phyloP scores from a whole-genome alignment of 2,329 filamentous ascomycete species.

The Corinectria fuckeliana region DNA sequence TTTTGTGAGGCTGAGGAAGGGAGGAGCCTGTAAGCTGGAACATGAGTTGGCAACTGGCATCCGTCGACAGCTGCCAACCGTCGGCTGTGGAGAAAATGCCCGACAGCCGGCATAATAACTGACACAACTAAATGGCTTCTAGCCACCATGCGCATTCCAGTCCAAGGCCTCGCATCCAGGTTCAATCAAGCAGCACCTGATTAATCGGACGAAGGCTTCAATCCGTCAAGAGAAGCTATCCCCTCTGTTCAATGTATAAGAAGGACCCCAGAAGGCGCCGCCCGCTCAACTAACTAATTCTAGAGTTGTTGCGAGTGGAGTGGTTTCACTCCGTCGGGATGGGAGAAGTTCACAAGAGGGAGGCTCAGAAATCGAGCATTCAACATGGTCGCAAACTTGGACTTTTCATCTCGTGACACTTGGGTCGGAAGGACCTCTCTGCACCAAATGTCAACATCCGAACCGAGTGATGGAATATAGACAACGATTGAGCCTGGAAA shows the following conservation, averaged over 20 bases:
- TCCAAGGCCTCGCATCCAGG: not conserved
- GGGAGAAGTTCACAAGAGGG: not conserved
- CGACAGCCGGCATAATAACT: slow-evolving; percentile 13
- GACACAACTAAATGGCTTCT: slow-evolving; percentile 13
- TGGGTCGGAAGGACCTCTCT: not conserved
- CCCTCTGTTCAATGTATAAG: not conserved
- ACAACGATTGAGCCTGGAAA: not conserved
- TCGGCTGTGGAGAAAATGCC: slow-evolving; percentile 26
- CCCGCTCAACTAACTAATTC: not conserved
- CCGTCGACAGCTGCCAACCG: slow-evolving; percentile 28
- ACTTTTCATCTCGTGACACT: not conserved
- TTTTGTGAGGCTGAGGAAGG: slow-evolving; percentile 37
- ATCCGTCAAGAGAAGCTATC: not conserved
- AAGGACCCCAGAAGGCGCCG: not conserved
- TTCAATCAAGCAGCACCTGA: no score
- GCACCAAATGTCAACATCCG: not conserved
- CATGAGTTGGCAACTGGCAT: slow-evolving; percentile 28
- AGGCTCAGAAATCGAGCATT: not conserved
- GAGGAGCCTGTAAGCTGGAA: slow-evolving; percentile 26
- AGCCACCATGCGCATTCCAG: slow-evolving; percentile 40
- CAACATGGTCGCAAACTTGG: no score
- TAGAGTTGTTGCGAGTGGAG: not conserved
- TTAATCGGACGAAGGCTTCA: no score
- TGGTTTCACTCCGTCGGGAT: not conserved
- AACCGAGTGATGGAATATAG: not conserved